phyloP scores from a whole-genome alignment of 2,329 filamentous ascomycete species.

The Daldinia eschscholtzii region DNA sequence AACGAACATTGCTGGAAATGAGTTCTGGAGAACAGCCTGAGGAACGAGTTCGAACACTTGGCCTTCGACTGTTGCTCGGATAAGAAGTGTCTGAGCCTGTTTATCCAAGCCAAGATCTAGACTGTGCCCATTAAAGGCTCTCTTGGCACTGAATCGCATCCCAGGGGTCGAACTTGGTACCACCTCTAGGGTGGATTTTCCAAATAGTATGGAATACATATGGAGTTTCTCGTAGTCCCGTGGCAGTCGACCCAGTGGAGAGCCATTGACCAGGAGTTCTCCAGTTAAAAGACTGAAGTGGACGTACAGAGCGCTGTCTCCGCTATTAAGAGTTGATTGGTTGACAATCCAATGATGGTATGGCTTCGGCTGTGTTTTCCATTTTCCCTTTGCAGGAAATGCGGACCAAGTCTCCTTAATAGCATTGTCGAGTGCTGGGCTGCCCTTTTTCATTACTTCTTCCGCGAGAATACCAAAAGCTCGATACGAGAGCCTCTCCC shows the following conservation, averaged over 20 bases:
- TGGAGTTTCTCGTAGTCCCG: conserved; percentile 56
- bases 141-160: conserved; percentile 58
- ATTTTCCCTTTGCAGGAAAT: conserved; percentile 36
- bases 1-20: conserved; percentile 56
- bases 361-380: background rate
- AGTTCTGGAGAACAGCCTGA: conserved; percentile 40
- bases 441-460: conserved; percentile 28
- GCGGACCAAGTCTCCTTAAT: conserved; percentile 48
- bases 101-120: conserved; percentile 55
- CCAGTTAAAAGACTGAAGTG: conserved; percentile 66
- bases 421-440: conserved; percentile 47
- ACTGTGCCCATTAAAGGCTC: conserved; percentile 47
- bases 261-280: conserved; percentile 65
- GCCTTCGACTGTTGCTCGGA: conserved; percentile 6
- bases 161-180: conserved; percentile 55
- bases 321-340: background rate
- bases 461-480: conserved; percentile 35
- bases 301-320: conserved; percentile 47
- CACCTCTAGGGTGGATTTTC: conserved; percentile 57
- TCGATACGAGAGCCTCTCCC: conserved; percentile 46
- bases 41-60: conserved; percentile 54
- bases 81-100: conserved; percentile 40
- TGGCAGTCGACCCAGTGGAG: conserved; percentile 62
- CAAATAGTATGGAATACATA: conserved; percentile 61
- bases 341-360: conserved; percentile 46